These are phyloP conservation scores for Reticulascus tulasneorum DNA, from an alignment of 2,329 filamentous ascomycete species.

Conservation along the genomic window DNA sequence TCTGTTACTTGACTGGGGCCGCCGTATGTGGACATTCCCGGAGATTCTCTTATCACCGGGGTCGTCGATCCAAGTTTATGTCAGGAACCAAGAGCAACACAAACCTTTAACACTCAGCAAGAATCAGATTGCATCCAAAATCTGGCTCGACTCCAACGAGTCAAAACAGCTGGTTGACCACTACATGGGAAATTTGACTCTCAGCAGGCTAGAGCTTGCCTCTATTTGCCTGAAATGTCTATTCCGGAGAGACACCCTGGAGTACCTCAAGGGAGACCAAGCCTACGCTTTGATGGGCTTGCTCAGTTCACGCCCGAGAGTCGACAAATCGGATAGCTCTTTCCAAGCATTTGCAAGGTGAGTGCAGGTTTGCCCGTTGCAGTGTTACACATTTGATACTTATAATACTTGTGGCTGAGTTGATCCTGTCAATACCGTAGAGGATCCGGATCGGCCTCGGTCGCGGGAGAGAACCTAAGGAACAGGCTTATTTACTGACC, in stretches of 20 bases:
- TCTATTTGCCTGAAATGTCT: slow-evolving; percentile 26
- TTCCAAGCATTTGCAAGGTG: slow-evolving; percentile 36
- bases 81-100: too few species aligned
- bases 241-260: slow-evolving; percentile 19
- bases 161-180: slow-evolving; percentile 30
- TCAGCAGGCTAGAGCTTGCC: slow-evolving; percentile 28
- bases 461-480: too few species aligned
- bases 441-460: too few species aligned
- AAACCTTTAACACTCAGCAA: too few species aligned
- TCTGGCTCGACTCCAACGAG: slow-evolving; percentile 23
- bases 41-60: slow-evolving; percentile 24
- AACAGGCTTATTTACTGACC: too few species aligned
- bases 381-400: too few species aligned
- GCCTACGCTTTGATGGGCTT: slow-evolving; percentile 34
- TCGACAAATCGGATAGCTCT: slow-evolving; percentile 26
- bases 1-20: slow-evolving; percentile 42
- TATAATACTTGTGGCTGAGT: too few species aligned
- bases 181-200: slow-evolving; percentile 24
- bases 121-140: slow-evolving; percentile 26
- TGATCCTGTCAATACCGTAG: too few species aligned
- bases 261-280: slow-evolving; percentile 24
- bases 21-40: slow-evolving; percentile 41
- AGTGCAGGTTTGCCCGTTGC: too few species aligned
- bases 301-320: slow-evolving; percentile 24
- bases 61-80: slow-evolving; percentile 19